Conservation (phyloP, 1,284 basidiomycete species). For the Irpex sp. region DNA sequence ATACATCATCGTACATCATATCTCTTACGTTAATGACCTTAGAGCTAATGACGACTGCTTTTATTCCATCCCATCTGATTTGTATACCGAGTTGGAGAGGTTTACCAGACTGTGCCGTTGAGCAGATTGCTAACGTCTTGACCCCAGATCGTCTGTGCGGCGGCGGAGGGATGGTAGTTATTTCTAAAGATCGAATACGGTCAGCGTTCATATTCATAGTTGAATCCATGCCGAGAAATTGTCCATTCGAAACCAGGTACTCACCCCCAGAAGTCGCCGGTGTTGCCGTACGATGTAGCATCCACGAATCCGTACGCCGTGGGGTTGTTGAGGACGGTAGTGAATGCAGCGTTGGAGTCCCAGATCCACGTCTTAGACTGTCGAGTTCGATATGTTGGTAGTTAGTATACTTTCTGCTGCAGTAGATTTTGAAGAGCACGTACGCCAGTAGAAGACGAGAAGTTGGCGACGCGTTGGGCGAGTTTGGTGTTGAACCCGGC, state of each 20-base stretch:
- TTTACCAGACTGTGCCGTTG: constrained; percentile 18
- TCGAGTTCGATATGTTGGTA: neutral
- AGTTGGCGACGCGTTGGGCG: constrained; percentile 32
- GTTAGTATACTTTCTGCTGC: neutral
- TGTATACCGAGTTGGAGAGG: neutral
- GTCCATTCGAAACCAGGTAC: neutral
- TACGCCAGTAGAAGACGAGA: constrained; percentile 45
- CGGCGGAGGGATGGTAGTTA: constrained; percentile 35
- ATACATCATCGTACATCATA: neutral
- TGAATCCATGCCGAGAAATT: no score
- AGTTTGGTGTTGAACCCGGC: constrained; percentile 48
- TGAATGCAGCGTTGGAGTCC: constrained; percentile 52
- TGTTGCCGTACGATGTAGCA: constrained; percentile 42
- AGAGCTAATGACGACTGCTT: neutral
- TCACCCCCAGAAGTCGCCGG: constrained; percentile 53
- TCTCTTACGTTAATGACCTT: neutral
- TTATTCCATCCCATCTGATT: no score
- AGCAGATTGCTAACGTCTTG: constrained; percentile 19
- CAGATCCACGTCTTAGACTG: constrained; percentile 39
- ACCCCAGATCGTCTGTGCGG: constrained; percentile 25
- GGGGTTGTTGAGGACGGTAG: constrained; percentile 44
- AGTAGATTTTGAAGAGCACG: neutral
- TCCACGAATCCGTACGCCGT: constrained; percentile 51
- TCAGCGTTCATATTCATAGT: neutral
- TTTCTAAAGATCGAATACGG: neutral